Evolutionary conservation across 345 rosid genomes (phyloP).

Genomic region (Punica granatum): DNA sequence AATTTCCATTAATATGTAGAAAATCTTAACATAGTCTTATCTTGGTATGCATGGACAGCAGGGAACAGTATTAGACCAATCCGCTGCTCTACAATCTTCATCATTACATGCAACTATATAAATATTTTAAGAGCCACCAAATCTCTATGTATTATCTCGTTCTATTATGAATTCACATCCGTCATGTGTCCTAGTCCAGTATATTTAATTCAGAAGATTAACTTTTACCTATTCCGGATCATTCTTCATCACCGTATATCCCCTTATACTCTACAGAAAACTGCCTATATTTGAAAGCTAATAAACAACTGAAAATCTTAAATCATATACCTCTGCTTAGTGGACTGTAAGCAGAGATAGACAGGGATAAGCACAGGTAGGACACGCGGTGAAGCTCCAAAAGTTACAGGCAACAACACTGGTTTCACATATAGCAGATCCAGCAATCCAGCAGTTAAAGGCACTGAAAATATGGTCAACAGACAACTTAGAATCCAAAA

Average conservation of each 20-base stretch:
- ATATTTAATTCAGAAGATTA: background rate
- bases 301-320: background rate
- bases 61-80: background rate
- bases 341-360: background rate
- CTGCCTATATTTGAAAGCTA: too few species aligned
- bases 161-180: too few species aligned
- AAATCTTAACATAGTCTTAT: background rate
- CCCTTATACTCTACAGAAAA: too few species aligned
- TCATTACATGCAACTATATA: background rate
- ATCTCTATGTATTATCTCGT: background rate
- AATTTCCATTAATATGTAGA: background rate
- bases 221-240: background rate
- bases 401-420: background rate
- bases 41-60: background rate
- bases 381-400: background rate
- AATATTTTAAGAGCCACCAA: background rate
- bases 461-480: background rate
- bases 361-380: background rate
- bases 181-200: background rate
- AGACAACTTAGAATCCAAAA: background rate
- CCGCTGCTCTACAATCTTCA: background rate
- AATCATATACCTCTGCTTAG: slow-evolving; percentile 2
- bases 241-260: background rate
- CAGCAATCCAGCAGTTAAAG: background rate
- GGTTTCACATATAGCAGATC: background rate